Evolutionary conservation across 2,329 filamentous ascomycete species (phyloP).

Genomic region (Graphium sp.): DNA sequence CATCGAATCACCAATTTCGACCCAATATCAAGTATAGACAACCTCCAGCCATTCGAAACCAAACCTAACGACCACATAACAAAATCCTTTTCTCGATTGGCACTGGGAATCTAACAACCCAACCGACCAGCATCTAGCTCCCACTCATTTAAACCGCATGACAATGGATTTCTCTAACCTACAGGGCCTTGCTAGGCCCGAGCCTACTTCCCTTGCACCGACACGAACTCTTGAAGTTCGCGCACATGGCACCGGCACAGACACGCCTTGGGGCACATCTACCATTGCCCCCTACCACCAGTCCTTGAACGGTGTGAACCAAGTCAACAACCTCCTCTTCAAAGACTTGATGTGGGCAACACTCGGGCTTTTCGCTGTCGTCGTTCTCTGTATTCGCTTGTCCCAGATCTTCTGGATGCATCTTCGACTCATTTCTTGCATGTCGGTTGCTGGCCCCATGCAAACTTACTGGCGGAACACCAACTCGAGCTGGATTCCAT

Average conservation of each 20-base stretch:
- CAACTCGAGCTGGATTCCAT: conserved; percentile 43
- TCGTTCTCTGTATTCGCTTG: conserved; percentile 35
- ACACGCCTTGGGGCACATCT: conserved; percentile 14
- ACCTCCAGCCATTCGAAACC: no score
- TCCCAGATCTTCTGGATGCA: conserved; percentile 36
- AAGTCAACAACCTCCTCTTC: conserved; percentile 37
- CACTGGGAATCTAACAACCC: no score
- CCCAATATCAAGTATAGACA: no score
- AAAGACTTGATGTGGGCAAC: conserved; percentile 43
- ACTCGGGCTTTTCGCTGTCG: conserved; percentile 35
- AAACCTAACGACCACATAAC: no score
- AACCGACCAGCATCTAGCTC: no score
- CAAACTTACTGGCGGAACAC: conserved; percentile 43
- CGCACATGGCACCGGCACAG: conserved; percentile 8
- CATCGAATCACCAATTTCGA: no score
- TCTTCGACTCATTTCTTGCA: conserved; percentile 40
- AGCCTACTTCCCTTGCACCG: no score
- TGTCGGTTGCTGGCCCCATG: conserved; percentile 30
- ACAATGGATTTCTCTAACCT: no score
- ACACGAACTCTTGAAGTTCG: no score
- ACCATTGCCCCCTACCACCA: conserved; percentile 39
- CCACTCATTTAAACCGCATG: no score
- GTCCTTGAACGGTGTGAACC: conserved; percentile 42
- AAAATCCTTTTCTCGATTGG: no score
- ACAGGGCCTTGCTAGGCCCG: no score